These are phyloP conservation scores for Acanthamoeba sp. DNA, from an alignment of 208 protist species.

Conservation along the genomic window DNA sequence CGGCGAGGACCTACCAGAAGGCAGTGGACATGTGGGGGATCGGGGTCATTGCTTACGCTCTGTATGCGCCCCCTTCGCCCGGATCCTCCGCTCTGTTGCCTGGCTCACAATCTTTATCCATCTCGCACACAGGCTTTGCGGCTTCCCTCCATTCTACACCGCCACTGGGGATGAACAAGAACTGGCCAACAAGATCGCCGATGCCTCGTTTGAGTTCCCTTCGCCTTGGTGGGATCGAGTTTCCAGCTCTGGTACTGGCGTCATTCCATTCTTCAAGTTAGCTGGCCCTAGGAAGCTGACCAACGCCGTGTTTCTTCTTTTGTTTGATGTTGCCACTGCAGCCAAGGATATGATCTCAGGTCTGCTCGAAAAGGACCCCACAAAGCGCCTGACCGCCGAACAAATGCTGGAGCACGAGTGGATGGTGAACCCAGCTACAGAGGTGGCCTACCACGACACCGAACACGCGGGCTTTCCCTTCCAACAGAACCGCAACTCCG, in stretches of 20 bases:
- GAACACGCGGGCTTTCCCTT: conserved; percentile 19
- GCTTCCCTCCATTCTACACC: conserved; percentile 62
- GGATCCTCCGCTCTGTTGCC: no score
- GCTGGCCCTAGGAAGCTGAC: no score
- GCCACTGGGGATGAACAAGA: neutral
- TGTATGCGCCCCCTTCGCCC: no score
- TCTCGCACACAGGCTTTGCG: conserved; percentile 47
- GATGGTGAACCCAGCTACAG: conserved; percentile 32
- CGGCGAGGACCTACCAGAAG: conserved; percentile 55
- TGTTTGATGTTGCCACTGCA: neutral
- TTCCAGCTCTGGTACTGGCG: conserved; percentile 45
- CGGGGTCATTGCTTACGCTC: conserved; percentile 55
- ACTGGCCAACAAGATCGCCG: conserved; percentile 61
- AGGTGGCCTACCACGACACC: neutral
- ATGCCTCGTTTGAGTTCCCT: conserved; percentile 31
- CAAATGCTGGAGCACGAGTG: conserved; percentile 74
- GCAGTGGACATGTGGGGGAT: conserved; percentile 70
- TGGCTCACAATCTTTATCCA: no score
- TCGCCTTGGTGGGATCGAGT: conserved; percentile 66
- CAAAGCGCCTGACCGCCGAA: conserved; percentile 54
- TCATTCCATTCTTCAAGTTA: no score
- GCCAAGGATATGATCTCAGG: conserved; percentile 65
- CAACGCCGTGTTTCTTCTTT: neutral
- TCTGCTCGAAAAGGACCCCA: conserved; percentile 54
- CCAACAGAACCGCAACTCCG: conserved; percentile 49